phyloP scores from a whole-genome alignment of 1,139 yeast genomes.

The Meyerozyma smithsonii region DNA sequence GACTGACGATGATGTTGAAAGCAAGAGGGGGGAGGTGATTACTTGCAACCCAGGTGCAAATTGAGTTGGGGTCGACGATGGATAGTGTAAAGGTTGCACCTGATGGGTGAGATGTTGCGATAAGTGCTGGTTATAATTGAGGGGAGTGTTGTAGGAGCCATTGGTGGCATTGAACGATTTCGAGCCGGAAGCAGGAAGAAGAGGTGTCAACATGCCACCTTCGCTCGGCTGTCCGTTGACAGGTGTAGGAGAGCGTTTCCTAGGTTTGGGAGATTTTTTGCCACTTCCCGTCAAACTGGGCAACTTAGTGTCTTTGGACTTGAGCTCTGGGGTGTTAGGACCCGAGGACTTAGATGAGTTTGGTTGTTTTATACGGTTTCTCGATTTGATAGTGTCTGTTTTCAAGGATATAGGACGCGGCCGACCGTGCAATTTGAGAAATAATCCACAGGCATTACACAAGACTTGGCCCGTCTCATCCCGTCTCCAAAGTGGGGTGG shows the following conservation, averaged over 20 bases:
- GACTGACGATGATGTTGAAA: conserved; percentile 41
- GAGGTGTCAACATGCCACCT: conserved; percentile 20
- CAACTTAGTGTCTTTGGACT: conserved; percentile 29
- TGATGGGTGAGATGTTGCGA: conserved; percentile 27
- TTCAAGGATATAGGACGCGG: conserved; percentile 88
- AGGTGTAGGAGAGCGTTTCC: conserved; percentile 15
- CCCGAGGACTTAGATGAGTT: conserved; percentile 24
- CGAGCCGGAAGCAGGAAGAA: conserved; percentile 22
- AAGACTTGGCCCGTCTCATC: conserved; percentile 91
- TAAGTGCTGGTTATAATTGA: conserved; percentile 23
- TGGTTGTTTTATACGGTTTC: conserved; percentile 70
- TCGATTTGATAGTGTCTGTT: conserved; percentile 85
- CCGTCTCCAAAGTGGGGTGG: conserved; percentile 93
- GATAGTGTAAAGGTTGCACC: conserved; percentile 58
- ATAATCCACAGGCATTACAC: conserved; percentile 94
- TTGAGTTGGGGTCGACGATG: conserved; percentile 65
- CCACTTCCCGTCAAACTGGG: conserved; percentile 10
- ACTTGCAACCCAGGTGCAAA: conserved; percentile 62
- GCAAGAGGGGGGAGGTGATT: conserved; percentile 59
- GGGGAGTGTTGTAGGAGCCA: conserved; percentile 6
- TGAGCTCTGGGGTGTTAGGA: conserved; percentile 45
- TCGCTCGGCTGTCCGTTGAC: conserved; percentile 6
- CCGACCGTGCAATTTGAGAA: conserved; percentile 84
- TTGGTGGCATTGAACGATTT: neutral
- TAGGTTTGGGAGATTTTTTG: conserved; percentile 32